Base-by-base conservation (phyloP, 108 stramenopile species). In the Schizochytrium sp. region DNA sequence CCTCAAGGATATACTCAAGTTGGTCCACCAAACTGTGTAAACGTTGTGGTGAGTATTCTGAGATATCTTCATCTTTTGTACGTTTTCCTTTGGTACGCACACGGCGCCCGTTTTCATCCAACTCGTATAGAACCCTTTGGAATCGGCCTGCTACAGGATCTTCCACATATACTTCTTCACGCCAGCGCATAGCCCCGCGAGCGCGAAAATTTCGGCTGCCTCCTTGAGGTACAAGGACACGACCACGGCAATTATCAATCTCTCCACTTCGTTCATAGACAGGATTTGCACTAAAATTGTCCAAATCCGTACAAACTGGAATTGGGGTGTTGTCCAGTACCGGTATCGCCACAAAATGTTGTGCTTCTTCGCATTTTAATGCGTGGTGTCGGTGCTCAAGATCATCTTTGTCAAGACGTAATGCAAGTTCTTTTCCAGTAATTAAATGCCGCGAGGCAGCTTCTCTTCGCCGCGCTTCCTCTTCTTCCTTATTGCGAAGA, bases 1-100 rank as follows among this genome's bases (percentile, higher is more conserved):
- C 76, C 53, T 83, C 76, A 47, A 83, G 40, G 47, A 83, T 40
- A 53, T 83, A 83, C 76, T 83, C 76, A 53, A 83, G 50, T 10
- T 83, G 47, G 76, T 83, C 53, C 76, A 83, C 55, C n/a, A 83
- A 38, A 47, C 50, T n/a, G 28, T 53, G 76, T 38, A 83, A 53
- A 10, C 76, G 76, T 53, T 83, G 76, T 50, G 76, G 76, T 53
- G 76, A 83, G 47, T 83, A 42, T 53, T 83, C 76, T 10, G 76
- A 7, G 45, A 83, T 53, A n/a, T 55, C 53, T 40, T 83, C 76
- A n/a, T 83, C 76, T 1, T 17, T 28, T 10, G 28, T 38, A n/a
- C 76, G 47, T n/a, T n/a, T 10, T n/a, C 53, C 53, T 53, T 83
- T 83, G 5, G 53, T 83, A 13, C 47, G 50, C 13, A 83, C 53